Percentiles rank a stretch among this genome's conserved stretches.
Conservation (phyloP, 2,329 filamentous ascomycete species). For the Fusarium tanahbumbuense region DNA sequence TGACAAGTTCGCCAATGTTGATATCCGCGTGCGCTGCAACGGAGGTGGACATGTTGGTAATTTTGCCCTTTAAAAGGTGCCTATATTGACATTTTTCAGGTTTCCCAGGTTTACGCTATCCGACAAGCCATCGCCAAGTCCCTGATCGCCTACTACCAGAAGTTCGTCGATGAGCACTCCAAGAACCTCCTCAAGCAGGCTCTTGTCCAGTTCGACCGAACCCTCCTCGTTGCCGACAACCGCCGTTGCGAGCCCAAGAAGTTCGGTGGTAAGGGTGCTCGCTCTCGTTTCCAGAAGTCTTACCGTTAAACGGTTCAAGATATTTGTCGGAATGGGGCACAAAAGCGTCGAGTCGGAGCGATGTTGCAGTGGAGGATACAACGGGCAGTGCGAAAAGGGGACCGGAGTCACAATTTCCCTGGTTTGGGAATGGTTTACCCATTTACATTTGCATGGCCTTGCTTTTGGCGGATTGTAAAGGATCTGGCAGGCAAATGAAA, state of each 20-base stretch:
- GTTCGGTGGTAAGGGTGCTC: slow-evolving; percentile 92
- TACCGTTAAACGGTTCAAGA: slow-evolving; percentile 80
- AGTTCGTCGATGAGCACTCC: slow-evolving; percentile 99
- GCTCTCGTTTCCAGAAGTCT: slow-evolving; percentile 98
- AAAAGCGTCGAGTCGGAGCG: slow-evolving; percentile 38
- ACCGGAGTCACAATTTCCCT: slow-evolving; percentile 55
- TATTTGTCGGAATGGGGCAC: slow-evolving; percentile 29
- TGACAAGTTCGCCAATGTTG: slow-evolving; percentile 96
- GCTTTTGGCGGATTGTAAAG: slow-evolving; percentile 62
- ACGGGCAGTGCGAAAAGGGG: slow-evolving; percentile 50
- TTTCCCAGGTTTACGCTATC: slow-evolving; percentile 97
- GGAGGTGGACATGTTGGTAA: slow-evolving; percentile 67
- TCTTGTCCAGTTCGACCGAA: slow-evolving; percentile 94
- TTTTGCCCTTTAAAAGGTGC: background rate
- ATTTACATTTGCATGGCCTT: slow-evolving; percentile 65
- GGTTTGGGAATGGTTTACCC: slow-evolving; percentile 56
- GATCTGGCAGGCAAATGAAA: slow-evolving; percentile 65
- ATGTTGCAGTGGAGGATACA: slow-evolving; percentile 43
- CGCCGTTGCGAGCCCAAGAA: slow-evolving; percentile 99
- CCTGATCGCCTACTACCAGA: slow-evolving; percentile 90
- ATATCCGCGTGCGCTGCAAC: slow-evolving; percentile 99
- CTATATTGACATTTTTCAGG: slow-evolving; percentile 59
- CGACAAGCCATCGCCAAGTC: slow-evolving; percentile 97
- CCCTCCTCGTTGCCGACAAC: slow-evolving; percentile 98
- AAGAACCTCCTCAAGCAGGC: slow-evolving; percentile 99